Conservation (phyloP, 768 basidiomycete species). For the Pisolithus sp. region DNA sequence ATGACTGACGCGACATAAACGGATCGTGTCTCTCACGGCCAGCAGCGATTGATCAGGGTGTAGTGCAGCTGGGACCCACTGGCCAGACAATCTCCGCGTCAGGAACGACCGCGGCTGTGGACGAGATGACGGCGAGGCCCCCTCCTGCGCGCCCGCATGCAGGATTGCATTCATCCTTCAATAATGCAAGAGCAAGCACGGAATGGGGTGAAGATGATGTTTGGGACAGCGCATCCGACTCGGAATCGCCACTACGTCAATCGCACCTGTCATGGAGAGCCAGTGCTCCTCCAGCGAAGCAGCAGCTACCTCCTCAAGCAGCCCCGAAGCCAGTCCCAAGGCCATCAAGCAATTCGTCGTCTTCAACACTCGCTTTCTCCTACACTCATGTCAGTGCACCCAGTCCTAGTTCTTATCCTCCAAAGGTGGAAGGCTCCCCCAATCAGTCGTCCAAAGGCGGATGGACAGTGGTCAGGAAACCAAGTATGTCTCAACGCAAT, state of each 20-base stretch:
- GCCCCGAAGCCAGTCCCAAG: conserved; percentile 54
- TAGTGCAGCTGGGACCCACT: neutral
- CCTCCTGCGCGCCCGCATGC: conserved; percentile 73
- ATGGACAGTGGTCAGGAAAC: conserved; percentile 71
- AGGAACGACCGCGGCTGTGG: neutral
- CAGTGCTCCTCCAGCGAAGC: conserved; percentile 19
- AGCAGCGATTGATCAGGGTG: too few species aligned
- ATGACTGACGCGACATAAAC: too few species aligned
- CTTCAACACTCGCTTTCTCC: conserved; percentile 68
- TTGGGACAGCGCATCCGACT: conserved; percentile 81
- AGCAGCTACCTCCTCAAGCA: conserved; percentile 27
- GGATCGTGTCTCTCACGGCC: too few species aligned
- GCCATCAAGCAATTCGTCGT: conserved; percentile 43
- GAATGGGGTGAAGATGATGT: conserved; percentile 86
- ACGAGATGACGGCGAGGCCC: conserved; percentile 47
- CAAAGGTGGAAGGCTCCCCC: conserved; percentile 35
- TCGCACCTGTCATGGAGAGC: conserved; percentile 43
- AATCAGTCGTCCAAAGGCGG: conserved; percentile 44
- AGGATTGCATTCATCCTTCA: conserved; percentile 46
- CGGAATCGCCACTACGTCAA: conserved; percentile 53
- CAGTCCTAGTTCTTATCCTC: conserved; percentile 69
- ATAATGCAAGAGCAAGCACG: conserved; percentile 35
- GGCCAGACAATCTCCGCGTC: neutral
- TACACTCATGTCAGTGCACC: conserved; percentile 77
- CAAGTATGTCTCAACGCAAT: conserved; percentile 23